Base-by-base conservation (phyloP, 1,284 basidiomycete genomes). In the Caloboletus inedulis region DNA sequence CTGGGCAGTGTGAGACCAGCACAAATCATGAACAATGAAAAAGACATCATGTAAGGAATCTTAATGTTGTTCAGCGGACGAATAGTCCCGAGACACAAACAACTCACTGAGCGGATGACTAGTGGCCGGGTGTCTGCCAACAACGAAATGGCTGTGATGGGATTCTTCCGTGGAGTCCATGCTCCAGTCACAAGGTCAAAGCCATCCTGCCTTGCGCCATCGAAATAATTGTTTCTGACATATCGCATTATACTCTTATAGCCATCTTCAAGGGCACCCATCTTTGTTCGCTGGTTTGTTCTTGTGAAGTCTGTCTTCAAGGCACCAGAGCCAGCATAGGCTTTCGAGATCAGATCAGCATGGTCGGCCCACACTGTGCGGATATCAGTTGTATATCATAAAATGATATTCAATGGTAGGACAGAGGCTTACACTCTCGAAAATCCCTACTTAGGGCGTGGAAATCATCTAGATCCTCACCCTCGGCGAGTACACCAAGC, bases 231-330 rank as follows among this genome's bases (percentile, higher is more conserved):
- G 77, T 99, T 99, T 77, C 89, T 94, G 59, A 98, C 66, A 69
- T 99, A 99, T 56, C 97, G 84, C 72, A 87, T 80, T 2, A 86
- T 69, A 18, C 89, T 89, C 71, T 98, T 99, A 70, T 86, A 76
- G 1, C 93, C 92, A 71, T 99, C 97, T 64, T 94, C 85, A 43
- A 97, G 62, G 27, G 78, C 70, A 27, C 96, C 96, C 56, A 85
- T 82, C 48, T 77, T 82, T 3, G 92, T 93, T 21, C 95, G 82
- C 70, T 90, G 89, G 62, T 94, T 96, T 0, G 94, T 98, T 44
- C 93, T 79, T 9, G 95, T 99, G 69, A 94, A 98, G 72, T 99
- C 97, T 1, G 94, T 94, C 73, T 99, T 99, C 61, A 99, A 74
- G 1, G 97, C 97, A 14, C 92, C 95, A 21, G 95, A 96, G 23